These are phyloP conservation scores for Collybia mongolica DNA, from an alignment of 768 basidiomycete species.

Conservation along the genomic window DNA sequence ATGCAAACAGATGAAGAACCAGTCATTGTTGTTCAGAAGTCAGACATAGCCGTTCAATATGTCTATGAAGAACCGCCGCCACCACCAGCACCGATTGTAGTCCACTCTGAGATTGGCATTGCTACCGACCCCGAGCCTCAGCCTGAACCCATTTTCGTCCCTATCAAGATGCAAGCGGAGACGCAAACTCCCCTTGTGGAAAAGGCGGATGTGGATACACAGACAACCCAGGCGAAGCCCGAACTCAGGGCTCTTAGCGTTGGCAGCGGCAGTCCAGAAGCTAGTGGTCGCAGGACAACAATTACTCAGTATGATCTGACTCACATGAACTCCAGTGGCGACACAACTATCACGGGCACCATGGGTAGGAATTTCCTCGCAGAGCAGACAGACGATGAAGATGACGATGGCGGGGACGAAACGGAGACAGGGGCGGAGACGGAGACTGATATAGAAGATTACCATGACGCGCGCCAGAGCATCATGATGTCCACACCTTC, in stretches of 20 bases:
- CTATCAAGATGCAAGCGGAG: constrained; percentile 26
- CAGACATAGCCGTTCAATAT: constrained; percentile 54
- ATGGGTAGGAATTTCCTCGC: constrained; percentile 32
- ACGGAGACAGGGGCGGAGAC: constrained; percentile 69
- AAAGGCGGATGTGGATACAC: constrained; percentile 30
- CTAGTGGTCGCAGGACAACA: constrained; percentile 36
- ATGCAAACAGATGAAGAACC: constrained; percentile 51
- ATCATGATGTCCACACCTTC: constrained; percentile 64
- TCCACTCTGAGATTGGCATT: constrained; percentile 27
- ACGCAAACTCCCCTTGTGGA: constrained; percentile 33
- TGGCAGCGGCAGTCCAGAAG: constrained; percentile 6
- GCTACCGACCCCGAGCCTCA: constrained; percentile 35
- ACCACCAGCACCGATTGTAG: constrained; percentile 24
- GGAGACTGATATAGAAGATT: constrained; percentile 70
- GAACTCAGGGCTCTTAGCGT: constrained; percentile 15
- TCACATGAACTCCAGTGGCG: constrained; percentile 28
- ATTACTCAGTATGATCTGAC: constrained; percentile 46
- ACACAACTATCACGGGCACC: constrained; percentile 36
- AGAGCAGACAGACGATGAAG: constrained; percentile 20
- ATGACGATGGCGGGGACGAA: constrained; percentile 62
- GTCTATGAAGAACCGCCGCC: constrained; percentile 26
- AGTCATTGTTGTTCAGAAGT: constrained; percentile 26
- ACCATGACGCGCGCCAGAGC: constrained; percentile 77
- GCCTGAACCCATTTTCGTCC: constrained; percentile 11
- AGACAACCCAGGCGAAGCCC: constrained; percentile 17